Base-by-base conservation (phyloP, 2,329 filamentous ascomycete species). In the Lanzia echinophila region DNA sequence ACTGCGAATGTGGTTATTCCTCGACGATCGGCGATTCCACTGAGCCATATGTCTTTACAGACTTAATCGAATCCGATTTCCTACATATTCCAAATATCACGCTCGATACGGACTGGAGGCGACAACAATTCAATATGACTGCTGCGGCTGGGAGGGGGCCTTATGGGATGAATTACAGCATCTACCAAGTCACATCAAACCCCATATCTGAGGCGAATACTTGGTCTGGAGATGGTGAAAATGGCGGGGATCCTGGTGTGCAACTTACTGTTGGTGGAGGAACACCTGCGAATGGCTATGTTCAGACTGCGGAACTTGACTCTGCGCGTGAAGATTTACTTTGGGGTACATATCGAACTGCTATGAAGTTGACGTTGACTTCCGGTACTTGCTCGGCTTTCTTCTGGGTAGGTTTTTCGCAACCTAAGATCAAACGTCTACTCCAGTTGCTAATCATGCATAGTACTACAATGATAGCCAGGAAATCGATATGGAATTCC, bases 401-500 rank as follows among this genome's bases (percentile, higher is more conserved):
- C 71, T 91, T 90, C 70, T 92, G 86, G 82, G 84, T 88, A 70
- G 54, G 70, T 56, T 43, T 32, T 22, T n/a, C 12, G 28, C 46
- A 24, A 33, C n/a, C 19, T n/a, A 20, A 17, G n/a, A 6, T 15
- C 41, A 6, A 38, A 22, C 12, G 38, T 46, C 31, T 33, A 6
- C n/a, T 33, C 43, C 13, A 13, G 6, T 47, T 28, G 42, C 33
- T 48, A 38, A 45, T 19, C 48, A 57, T 19, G 55, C 6, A 15
- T 48, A 88, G 86, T 90, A 88, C 68, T 82, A 81, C 70, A 88
- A 90, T 68, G 83, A 91, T 68, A 86, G 84, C 1, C 83, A 88
- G 64, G 87, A 91, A 64, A 89, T 91, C 62, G 87, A 91, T 66
- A 83, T 91, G 70, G 88, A 92, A 61, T 88, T 90, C 64, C 76